A percentile compares a stretch with the other conserved stretches of the same genome.
Evolutionary conservation across 345 rosid genomes (phyloP).

Genomic region (Syzygium jambos): DNA sequence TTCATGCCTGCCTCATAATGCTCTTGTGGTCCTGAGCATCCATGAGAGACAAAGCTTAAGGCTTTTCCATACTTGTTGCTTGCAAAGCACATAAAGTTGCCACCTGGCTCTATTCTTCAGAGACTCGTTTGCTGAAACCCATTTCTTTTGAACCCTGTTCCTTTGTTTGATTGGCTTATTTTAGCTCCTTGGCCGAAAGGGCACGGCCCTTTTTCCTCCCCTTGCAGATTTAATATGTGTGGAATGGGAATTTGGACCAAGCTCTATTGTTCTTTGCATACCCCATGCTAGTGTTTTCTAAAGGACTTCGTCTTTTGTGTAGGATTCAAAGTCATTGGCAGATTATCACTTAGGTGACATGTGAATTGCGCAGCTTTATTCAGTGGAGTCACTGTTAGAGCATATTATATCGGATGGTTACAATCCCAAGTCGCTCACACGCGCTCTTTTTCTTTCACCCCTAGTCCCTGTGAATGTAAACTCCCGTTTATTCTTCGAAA

Average conservation of each 20-base stretch:
- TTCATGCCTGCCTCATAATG: not conserved
- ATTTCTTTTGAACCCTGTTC: not conserved
- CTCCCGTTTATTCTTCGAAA: not conserved
- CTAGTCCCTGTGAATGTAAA: not conserved
- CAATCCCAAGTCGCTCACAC: not conserved
- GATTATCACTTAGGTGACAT: not conserved
- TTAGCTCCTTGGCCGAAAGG: slow-evolving; percentile 3
- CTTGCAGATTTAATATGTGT: not conserved
- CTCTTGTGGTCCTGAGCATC: not conserved
- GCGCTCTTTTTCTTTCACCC: not conserved
- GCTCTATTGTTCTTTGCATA: not conserved
- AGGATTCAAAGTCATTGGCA: not conserved
- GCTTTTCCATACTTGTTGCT: not conserved
- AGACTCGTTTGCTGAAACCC: not conserved
- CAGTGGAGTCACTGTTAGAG: not conserved
- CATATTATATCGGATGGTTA: not conserved
- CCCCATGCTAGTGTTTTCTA: not conserved
- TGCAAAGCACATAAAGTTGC: not conserved
- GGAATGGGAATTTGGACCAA: not conserved
- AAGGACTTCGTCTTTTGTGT: not conserved
- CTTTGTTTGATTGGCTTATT: not conserved
- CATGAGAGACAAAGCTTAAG: not conserved
- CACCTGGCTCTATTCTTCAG: not conserved
- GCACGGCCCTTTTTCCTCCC: not conserved
- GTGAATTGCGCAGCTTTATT: not conserved